phyloP scores from a whole-genome alignment of 768 basidiomycete species.

The Mycena rosella region DNA sequence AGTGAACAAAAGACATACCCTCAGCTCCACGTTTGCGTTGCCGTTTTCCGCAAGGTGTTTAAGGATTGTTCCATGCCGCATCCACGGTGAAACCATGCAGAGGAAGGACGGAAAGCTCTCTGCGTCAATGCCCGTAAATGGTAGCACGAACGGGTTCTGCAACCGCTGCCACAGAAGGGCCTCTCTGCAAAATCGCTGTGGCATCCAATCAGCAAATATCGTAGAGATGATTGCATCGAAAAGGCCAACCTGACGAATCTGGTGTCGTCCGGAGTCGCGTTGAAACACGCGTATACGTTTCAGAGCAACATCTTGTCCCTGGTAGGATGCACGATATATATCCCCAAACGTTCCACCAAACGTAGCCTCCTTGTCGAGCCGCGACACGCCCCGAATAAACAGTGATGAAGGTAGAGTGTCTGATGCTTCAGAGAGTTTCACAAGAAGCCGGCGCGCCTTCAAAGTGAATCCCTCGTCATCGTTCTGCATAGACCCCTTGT shows the following conservation, averaged over 20 bases:
- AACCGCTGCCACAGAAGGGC: slow-evolving; percentile 48
- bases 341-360: slow-evolving; percentile 48
- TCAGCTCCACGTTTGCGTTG: slow-evolving; percentile 46
- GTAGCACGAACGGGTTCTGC: slow-evolving; percentile 49
- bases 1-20: slow-evolving; percentile 32
- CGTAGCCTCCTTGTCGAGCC: slow-evolving; percentile 39
- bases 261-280: slow-evolving; percentile 31
- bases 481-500: slow-evolving; percentile 30
- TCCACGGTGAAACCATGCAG: slow-evolving; percentile 56
- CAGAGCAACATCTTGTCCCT: slow-evolving; percentile 42
- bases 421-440: slow-evolving; percentile 40
- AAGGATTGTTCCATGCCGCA: slow-evolving; percentile 44
- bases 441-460: slow-evolving; percentile 41
- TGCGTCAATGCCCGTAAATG: slow-evolving; percentile 52
- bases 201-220: not conserved
- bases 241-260: slow-evolving; percentile 35
- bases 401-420: slow-evolving; percentile 43
- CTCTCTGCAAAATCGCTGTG: slow-evolving; percentile 46
- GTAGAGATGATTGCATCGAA: not conserved
- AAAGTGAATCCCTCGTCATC: slow-evolving; percentile 31
- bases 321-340: slow-evolving; percentile 41
- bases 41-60: slow-evolving; percentile 44
- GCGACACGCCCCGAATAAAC: slow-evolving; percentile 40
- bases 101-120: slow-evolving; percentile 42
- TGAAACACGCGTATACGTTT: slow-evolving; percentile 46